Evolutionary conservation across 2,329 filamentous ascomycete species (phyloP).

Genomic region (Ophiostoma himal-ulmi): DNA sequence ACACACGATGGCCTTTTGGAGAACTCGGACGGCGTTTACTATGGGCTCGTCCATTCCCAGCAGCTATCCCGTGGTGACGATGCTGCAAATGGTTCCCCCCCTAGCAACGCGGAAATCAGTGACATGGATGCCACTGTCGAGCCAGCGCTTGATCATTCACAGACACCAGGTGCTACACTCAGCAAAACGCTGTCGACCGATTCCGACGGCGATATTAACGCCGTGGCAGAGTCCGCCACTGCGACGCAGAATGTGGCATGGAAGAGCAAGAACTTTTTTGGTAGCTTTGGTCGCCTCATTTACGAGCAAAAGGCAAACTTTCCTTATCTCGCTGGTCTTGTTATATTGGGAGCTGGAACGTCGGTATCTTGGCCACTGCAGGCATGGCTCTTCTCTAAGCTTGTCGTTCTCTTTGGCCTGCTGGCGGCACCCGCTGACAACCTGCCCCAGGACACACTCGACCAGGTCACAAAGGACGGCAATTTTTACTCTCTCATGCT

Average conservation of each 20-base stretch:
- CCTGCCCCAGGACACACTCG: not conserved
- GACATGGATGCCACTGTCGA: not conserved
- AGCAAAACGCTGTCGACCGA: not conserved
- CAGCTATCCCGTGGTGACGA: not conserved
- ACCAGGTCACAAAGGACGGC: slow-evolving; percentile 9
- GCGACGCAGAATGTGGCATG: not conserved
- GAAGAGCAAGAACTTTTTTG: not conserved
- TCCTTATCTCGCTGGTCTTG: not conserved
- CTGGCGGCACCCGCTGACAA: not conserved
- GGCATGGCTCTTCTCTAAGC: slow-evolving; percentile 48
- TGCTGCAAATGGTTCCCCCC: not conserved
- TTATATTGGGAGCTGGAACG: not conserved
- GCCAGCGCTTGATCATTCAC: not conserved
- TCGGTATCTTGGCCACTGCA: not conserved
- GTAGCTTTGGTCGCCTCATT: not conserved
- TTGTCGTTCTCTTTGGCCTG: slow-evolving; percentile 34
- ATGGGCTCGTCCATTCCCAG: not conserved
- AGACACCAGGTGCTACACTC: not conserved
- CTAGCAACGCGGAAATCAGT: not conserved
- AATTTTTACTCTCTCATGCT: slow-evolving; percentile 63
- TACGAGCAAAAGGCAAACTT: slow-evolving; percentile 1
- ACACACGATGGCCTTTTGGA: slow-evolving; percentile 65
- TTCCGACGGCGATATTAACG: not conserved
- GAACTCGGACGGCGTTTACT: slow-evolving; percentile 41
- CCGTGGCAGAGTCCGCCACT: not conserved